Conservation (phyloP, 2,329 filamentous ascomycete species). For the Penicillium sp. region DNA sequence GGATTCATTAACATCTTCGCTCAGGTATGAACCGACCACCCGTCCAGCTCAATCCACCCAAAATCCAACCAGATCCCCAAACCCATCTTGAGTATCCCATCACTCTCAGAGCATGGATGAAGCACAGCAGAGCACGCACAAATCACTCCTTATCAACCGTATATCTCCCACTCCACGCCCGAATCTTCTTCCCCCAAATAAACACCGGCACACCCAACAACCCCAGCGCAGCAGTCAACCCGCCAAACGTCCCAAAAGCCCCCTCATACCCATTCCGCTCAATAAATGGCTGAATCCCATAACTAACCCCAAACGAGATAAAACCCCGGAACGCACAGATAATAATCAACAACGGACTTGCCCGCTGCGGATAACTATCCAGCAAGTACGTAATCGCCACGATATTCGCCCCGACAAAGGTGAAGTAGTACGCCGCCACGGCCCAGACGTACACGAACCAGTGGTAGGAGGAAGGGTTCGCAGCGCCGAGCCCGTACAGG, state of each 20-base stretch:
- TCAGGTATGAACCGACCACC: too few relatives aligned
- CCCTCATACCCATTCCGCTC: constrained; percentile 35
- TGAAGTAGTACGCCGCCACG: constrained; percentile 29
- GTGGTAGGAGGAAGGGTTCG: constrained; percentile 35
- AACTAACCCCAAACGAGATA: constrained; percentile 48
- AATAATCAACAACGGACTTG: constrained; percentile 48
- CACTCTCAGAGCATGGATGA: neutral
- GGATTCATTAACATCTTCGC: too few relatives aligned
- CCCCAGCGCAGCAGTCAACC: constrained; percentile 33
- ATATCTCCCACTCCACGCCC: constrained; percentile 24
- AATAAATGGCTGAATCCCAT: constrained; percentile 37
- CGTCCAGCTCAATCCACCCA: too few relatives aligned
- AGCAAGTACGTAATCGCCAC: constrained; percentile 49
- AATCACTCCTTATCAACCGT: constrained; percentile 5
- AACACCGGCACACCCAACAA: constrained; percentile 34
- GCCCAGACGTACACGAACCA: constrained; percentile 29
- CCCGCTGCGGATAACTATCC: constrained; percentile 48
- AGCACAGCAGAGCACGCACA: neutral
- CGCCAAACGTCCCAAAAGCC: constrained; percentile 36
- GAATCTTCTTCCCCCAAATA: constrained; percentile 37
- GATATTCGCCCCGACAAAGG: constrained; percentile 45
- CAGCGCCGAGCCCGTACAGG: constrained; percentile 42
- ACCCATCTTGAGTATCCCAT: neutral
- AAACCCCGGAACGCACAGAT: constrained; percentile 52
- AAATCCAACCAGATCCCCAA: too few relatives aligned